These are phyloP conservation scores for Tetracentron sinense DNA, from an alignment of 164 flowering plant genomes.

Conservation along the genomic window DNA sequence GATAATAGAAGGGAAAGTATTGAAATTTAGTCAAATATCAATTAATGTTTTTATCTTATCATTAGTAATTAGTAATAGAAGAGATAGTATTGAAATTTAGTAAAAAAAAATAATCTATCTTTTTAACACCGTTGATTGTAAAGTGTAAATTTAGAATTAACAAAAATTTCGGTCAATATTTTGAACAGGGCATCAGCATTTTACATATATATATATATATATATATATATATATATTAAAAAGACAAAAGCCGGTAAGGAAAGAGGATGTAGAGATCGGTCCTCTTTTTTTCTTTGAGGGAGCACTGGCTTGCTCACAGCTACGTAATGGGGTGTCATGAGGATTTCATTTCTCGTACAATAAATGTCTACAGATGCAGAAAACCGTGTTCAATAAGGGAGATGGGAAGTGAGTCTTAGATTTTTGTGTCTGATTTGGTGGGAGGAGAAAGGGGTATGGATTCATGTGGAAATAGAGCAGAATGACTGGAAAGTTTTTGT, in stretches of 20 bases:
- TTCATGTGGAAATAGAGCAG: background rate
- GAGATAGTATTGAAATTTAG: no score
- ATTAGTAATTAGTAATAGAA: no score
- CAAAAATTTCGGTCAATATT: no score
- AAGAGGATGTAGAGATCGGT: background rate
- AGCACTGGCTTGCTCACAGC: background rate
- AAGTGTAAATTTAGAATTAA: no score
- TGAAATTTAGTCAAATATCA: no score
- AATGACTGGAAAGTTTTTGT: conserved; percentile 10
- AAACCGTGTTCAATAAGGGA: conserved; percentile 8
- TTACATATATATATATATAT: no score
- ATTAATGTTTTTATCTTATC: no score
- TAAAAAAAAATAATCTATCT: no score
- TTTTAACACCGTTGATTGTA: no score
- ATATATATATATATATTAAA: no score
- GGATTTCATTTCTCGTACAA: conserved; percentile 13
- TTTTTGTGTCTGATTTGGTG: conserved; percentile 15
- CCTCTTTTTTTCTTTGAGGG: background rate
- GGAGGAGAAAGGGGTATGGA: background rate
- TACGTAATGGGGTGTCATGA: conserved; percentile 12
- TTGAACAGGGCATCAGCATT: no score
- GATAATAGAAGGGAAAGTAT: no score
- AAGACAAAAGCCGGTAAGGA: background rate
- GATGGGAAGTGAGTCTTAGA: conserved; percentile 9
- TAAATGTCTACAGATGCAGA: conserved; percentile 5